phyloP scores from a whole-genome alignment of 2,329 filamentous ascomycete genomes.

The Zalaria sp. region DNA sequence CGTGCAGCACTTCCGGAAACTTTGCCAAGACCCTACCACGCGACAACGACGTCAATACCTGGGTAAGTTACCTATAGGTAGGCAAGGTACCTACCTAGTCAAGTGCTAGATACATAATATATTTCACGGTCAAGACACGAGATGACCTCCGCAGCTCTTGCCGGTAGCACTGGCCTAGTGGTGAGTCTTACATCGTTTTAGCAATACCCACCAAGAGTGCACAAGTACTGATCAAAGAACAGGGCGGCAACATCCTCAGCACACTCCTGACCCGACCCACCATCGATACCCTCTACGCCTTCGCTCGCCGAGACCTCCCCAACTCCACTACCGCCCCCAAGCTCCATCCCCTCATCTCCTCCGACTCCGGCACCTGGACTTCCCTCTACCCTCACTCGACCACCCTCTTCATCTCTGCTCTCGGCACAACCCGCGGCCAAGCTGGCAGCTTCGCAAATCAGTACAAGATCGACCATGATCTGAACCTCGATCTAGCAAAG shows the following conservation, averaged over 20 bases:
- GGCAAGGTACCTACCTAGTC: no score
- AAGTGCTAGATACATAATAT: no score
- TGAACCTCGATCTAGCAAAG: conserved; percentile 66
- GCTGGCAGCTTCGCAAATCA: conserved; percentile 69
- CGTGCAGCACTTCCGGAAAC: no score
- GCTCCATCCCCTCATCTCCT: conserved; percentile 50
- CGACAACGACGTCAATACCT: no score
- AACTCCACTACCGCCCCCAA: conserved; percentile 32
- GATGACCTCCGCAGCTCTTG: conserved; percentile 39
- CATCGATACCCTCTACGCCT: conserved; percentile 44
- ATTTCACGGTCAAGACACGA: no score
- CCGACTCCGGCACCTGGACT: conserved; percentile 58
- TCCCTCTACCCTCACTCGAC: conserved; percentile 44
- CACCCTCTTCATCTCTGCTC: conserved; percentile 55
- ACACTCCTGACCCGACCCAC: conserved; percentile 41
- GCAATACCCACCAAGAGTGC: background rate
- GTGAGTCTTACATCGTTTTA: conserved; percentile 17
- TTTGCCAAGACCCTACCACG: no score
- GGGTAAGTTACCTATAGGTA: no score
- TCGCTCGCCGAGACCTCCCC: conserved; percentile 51
- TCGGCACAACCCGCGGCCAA: conserved; percentile 64
- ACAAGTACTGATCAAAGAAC: background rate
- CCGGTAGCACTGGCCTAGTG: conserved; percentile 52
- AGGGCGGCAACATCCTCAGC: conserved; percentile 63
- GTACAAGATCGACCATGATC: conserved; percentile 75